Percentiles rank a stretch among this genome's conserved stretches.
Conservation (phyloP, 805 yeast species). For the Kockiozyma suomiensis region DNA sequence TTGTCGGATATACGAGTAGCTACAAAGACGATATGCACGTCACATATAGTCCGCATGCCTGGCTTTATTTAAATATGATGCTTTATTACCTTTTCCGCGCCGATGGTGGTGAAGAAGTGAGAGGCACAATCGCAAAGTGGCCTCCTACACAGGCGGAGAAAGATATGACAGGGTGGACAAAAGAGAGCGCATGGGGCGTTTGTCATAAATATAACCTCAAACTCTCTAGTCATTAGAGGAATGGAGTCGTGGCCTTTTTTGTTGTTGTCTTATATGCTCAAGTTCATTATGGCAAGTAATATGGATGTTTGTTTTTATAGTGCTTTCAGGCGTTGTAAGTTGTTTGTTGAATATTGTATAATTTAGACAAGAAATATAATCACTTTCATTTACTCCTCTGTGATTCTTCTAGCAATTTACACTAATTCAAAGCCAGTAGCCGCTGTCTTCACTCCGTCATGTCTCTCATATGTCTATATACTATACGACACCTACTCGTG, state of each 20-base stretch:
- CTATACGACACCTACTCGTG: constrained; percentile 13
- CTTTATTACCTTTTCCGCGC: constrained; percentile 26
- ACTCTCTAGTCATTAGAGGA: neutral
- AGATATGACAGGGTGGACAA: neutral
- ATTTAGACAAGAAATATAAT: no score
- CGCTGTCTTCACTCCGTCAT: no score
- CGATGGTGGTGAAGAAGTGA: constrained; percentile 17
- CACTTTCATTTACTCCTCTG: no score
- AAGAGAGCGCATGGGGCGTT: neutral
- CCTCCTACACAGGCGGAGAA: constrained; percentile 1
- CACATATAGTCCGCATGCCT: constrained; percentile 7
- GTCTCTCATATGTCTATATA: no score
- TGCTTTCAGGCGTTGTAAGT: no score
- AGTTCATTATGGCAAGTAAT: no score
- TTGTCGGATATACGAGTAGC: constrained; percentile 7
- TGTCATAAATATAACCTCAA: neutral
- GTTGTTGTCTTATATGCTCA: neutral
- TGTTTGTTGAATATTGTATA: no score
- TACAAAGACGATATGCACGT: constrained; percentile 21
- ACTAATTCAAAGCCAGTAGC: no score
- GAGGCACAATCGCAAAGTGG: constrained; percentile 15
- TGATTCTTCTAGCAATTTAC: no score
- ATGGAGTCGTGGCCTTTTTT: neutral
- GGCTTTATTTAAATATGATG: constrained; percentile 23
- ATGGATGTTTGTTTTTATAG: neutral